Evolutionary conservation across 176 grass and related monocot species (phyloP).

Genomic region (Aegilops longissima): DNA sequence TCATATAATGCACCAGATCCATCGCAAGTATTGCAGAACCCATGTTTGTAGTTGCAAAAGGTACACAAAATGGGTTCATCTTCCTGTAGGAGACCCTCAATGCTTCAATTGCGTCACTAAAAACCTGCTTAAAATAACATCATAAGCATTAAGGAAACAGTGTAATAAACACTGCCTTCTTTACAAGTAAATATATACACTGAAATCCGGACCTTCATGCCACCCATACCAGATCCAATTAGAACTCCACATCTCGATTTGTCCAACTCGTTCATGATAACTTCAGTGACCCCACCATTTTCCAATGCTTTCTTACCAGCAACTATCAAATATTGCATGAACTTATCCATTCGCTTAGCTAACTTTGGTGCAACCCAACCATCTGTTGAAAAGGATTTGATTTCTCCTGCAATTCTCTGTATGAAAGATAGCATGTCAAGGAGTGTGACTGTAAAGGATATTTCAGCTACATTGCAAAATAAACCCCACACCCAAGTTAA

Average conservation of each 20-base stretch:
- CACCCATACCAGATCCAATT: conserved; percentile 97
- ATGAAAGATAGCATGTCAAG: conserved; percentile 19
- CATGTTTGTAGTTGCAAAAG: conserved; percentile 99
- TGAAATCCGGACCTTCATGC: conserved; percentile 71
- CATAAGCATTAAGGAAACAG: conserved; percentile 14
- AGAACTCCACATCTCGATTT: conserved; percentile 93
- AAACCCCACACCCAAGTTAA: background rate
- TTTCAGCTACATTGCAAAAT: conserved; percentile 19
- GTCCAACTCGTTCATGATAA: conserved; percentile 75
- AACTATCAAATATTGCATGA: conserved; percentile 91
- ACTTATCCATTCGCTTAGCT: conserved; percentile 94
- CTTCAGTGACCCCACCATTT: conserved; percentile 86
- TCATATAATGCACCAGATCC: conserved; percentile 74
- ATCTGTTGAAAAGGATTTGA: conserved; percentile 88
- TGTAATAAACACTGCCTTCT: background rate
- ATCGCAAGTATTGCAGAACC: conserved; percentile 99
- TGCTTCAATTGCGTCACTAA: conserved; percentile 95
- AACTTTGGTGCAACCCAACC: conserved; percentile 92
- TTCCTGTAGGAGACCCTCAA: conserved; percentile 97
- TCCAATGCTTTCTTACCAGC: conserved; percentile 96
- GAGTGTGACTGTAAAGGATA: background rate
- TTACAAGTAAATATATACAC: conserved; percentile 4
- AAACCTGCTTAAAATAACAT: conserved; percentile 62
- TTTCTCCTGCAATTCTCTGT: conserved; percentile 96
- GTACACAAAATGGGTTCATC: conserved; percentile 98